These are phyloP conservation scores for Thermothelomyces thermophilus DNA, from an alignment of 2,329 filamentous ascomycete genomes.

Conservation along the genomic window DNA sequence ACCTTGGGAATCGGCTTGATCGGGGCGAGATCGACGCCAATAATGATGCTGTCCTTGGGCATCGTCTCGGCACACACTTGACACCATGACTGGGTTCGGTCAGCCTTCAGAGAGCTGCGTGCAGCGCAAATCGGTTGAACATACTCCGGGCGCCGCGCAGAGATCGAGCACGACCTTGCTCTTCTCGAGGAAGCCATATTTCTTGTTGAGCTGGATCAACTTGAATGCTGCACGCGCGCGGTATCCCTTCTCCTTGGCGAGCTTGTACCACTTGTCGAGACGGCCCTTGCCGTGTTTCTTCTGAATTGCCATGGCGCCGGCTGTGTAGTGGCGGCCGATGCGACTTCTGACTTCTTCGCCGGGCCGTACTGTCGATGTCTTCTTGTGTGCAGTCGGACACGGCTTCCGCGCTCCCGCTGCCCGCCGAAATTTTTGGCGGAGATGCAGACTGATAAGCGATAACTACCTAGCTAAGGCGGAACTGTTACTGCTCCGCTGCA, in stretches of 20 bases:
- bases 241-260: slow-evolving; percentile 98
- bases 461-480: too few species aligned
- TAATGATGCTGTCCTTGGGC: slow-evolving; percentile 81
- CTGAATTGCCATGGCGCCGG: slow-evolving; percentile 76
- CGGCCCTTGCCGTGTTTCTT: slow-evolving; percentile 99
- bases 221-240: slow-evolving; percentile 95
- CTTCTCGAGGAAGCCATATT: slow-evolving; percentile 96
- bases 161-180: slow-evolving; percentile 95
- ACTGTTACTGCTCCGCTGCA: background rate
- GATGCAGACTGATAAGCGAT: slow-evolving; percentile 22
- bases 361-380: slow-evolving; percentile 2
- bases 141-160: slow-evolving; percentile 87
- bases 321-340: slow-evolving; percentile 3
- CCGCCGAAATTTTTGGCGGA: slow-evolving; percentile 22
- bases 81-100: slow-evolving; percentile 72
- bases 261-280: slow-evolving; percentile 97
- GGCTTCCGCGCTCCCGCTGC: background rate
- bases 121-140: slow-evolving; percentile 27
- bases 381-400: background rate
- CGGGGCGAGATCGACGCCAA: slow-evolving; percentile 88
- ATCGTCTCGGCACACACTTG: slow-evolving; percentile 95
- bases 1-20: slow-evolving; percentile 94
- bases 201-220: slow-evolving; percentile 96
- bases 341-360: background rate
- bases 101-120: slow-evolving; percentile 19